Evolutionary conservation across 2,329 filamentous ascomycete genomes (phyloP), one percentile per base, ranked within the genome.

Genomic region (Cordyceps tenuipes): DNA sequence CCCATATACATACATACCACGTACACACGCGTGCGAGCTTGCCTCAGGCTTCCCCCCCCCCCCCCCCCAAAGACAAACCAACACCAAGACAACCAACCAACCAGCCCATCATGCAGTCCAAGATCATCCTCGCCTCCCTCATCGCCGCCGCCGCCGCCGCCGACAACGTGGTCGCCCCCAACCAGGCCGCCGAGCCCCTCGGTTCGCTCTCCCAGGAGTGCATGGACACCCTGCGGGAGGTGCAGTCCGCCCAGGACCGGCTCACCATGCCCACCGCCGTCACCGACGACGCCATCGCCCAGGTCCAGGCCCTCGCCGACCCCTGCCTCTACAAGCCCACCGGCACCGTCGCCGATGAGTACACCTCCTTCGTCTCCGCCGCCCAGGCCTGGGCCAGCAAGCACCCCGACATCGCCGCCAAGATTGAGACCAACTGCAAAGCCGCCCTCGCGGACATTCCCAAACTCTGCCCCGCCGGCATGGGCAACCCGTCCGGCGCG

Each of bases 201-300:
- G 54, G 48, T 53, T 49, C 52, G 48, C 54, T 64, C 54, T 59
- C 61, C 57, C 48, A 46, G 41, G 21, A 59, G 51, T 73, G 71
- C 63, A 50, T 59, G 17, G 67, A 65, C 51, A 64, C 67, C 58
- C 62, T 56, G 5, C 46, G 66, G 34, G 62, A 62, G 56, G 49
- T 70, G 63, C 63, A 67, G 64, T 47, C 59, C 47, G 60, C 63
- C 9, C 39, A 26, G 29, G 55, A 72, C 15, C 46, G 43, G 19
- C 72, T 72, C 13, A 71, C 71, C 3, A 71, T 72, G 19, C 65
- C 69, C 5, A 63, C 71, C 2, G 62, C 62, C 36, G 65, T 75
- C 64, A 36, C 66, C 60, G 63, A 65, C 41, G 68, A 69, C 63
- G 39, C 65, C 31, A 6, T 53, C 12, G 3, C 2, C 2, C 47